Conservation (phyloP, 179 eudicot species). For the Gypsophila paniculata region DNA sequence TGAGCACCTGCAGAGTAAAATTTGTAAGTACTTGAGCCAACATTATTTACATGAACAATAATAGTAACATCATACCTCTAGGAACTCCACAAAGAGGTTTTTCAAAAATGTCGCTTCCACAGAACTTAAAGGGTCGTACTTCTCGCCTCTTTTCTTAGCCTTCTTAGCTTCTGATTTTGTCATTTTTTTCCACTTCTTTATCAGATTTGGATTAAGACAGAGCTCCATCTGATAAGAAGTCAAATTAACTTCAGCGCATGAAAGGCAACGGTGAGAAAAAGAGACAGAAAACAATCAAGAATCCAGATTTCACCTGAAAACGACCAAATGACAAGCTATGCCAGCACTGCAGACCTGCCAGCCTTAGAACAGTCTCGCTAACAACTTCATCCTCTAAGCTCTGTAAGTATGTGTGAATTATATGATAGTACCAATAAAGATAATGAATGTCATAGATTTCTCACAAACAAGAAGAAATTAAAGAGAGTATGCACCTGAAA, state of each 20-base stretch:
- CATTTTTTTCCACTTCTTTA: conserved; percentile 82
- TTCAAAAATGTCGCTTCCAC: conserved; percentile 80
- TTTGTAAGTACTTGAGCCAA: neutral
- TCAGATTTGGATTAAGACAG: conserved; percentile 61
- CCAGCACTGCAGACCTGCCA: conserved; percentile 87
- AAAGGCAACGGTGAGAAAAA: neutral
- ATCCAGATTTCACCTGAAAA: conserved; percentile 57
- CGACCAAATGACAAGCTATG: conserved; percentile 92
- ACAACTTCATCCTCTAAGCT: conserved; percentile 96
- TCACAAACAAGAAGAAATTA: neutral
- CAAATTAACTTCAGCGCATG: conserved; percentile 14
- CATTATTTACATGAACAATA: neutral
- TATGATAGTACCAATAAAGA: conserved; percentile 7
- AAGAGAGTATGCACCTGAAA: conserved; percentile 59
- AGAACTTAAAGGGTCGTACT: conserved; percentile 52
- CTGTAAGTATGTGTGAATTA: conserved; percentile 33
- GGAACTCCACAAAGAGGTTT: conserved; percentile 70
- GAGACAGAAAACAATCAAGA: conserved; percentile 7
- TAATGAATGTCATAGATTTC: neutral
- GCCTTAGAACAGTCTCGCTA: conserved; percentile 59
- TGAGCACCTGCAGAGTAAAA: conserved; percentile 53
- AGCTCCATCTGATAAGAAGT: conserved; percentile 67
- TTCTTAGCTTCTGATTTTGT: conserved; percentile 67
- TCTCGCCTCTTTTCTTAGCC: conserved; percentile 58
- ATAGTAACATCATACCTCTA: conserved; percentile 47